Conservation (phyloP, 2,329 filamentous ascomycete genomes). For the Byssoonygena ceratinophila region DNA sequence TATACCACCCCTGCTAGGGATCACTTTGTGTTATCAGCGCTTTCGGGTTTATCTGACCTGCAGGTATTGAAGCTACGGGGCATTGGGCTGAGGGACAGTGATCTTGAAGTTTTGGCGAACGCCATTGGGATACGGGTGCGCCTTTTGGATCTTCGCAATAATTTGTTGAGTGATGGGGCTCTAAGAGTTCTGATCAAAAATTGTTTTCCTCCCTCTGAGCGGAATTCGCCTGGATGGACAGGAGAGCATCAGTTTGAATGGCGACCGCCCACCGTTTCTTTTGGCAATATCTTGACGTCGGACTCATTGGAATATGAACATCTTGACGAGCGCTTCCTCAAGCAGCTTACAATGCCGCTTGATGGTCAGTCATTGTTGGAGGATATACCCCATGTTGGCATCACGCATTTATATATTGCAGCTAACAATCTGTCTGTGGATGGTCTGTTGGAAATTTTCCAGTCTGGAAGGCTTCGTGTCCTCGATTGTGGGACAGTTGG, state of each 20-base stretch:
- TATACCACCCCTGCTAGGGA: slow-evolving; percentile 42
- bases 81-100: slow-evolving; percentile 44
- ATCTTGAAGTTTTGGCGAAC: slow-evolving; percentile 43
- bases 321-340: slow-evolving; percentile 44
- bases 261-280: slow-evolving; percentile 20
- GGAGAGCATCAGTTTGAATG: slow-evolving; percentile 17
- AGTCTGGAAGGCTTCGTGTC: slow-evolving; percentile 43
- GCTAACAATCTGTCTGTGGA: slow-evolving; percentile 47
- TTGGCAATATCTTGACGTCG: slow-evolving; percentile 29
- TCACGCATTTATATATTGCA: slow-evolving; percentile 51
- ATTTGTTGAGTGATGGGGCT: slow-evolving; percentile 47
- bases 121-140: slow-evolving; percentile 44
- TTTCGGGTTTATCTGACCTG: slow-evolving; percentile 41
- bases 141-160: slow-evolving; percentile 48
- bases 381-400: slow-evolving; percentile 43
- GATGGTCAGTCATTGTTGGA: slow-evolving; percentile 47
- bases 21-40: slow-evolving; percentile 38
- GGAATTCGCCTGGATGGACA: slow-evolving; percentile 18
- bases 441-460: slow-evolving; percentile 44
- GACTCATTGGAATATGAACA: slow-evolving; percentile 37
- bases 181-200: slow-evolving; percentile 43
- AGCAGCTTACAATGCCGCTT: slow-evolving; percentile 40
- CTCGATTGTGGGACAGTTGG: slow-evolving; percentile 45
- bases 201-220: slow-evolving; percentile 35
- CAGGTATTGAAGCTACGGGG: slow-evolving; percentile 49